Evolutionary conservation across 345 rosid genomes (phyloP), one percentile per base, ranked within the genome.

Genomic region (Populus davidiana): DNA sequence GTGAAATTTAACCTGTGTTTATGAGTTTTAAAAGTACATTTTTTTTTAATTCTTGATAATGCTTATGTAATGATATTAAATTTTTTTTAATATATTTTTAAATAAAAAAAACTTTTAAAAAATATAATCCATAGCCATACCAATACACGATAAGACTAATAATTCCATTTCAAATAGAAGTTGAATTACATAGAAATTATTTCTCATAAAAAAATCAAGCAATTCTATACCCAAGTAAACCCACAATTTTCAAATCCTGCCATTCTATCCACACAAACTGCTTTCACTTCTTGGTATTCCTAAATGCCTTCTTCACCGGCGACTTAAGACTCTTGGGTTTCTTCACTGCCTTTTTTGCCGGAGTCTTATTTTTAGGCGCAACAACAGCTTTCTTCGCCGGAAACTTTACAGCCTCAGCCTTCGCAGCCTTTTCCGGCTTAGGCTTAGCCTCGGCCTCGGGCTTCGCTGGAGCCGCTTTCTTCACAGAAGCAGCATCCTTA

Each of bases 311-410:
- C 27, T 27, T 27, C 27, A 27, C 27, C 27, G 1, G 27, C 1
- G 82, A 73, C 36, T 79, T 79, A 0, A 74, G 63, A 6, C 50
- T 79, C 47, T 74, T 79, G 1, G 78, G 67, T 49, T 75, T 75
- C 71, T 79, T 74, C 2, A 23, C 70, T 6, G 2, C 78, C 35
- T 63, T 59, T 25, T 59, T 74, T 9, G 56, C 71, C 8, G 72
- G 78, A 2, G 70, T 72, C 78, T 70, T 75, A 71, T 69, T 74
- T 38, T 41, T 56, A 0, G 35, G 38, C 4, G 74, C 27, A 31
- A 64, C 72, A 27, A 27, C 76, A 4, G 39, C 54, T 5, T 65
- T 78, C 72, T 62, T 65, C 20, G 33, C 61, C 3, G 61, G 25
- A 6, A 56, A 66, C 21, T 74, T 73, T 33, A 13, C 50, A 1